phyloP scores from a whole-genome alignment of 2,329 filamentous ascomycete species.

The Xylariales sp. region DNA sequence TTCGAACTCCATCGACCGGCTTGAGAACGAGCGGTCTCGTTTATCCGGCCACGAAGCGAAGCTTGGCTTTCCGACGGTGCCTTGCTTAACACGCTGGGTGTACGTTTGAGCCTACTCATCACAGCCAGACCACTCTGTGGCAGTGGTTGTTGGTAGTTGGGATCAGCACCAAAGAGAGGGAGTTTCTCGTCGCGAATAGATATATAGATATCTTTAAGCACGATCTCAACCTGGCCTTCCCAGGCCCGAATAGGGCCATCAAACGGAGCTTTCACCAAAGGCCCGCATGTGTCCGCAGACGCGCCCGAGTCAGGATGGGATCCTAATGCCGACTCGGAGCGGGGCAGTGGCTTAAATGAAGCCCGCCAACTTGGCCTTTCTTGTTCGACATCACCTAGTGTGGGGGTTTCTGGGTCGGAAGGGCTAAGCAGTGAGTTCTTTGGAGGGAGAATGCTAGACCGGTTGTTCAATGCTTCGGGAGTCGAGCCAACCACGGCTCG shows the following conservation, averaged over 20 bases:
- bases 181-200: constrained; percentile 90
- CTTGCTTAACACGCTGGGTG: constrained; percentile 92
- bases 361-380: constrained; percentile 48
- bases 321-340: constrained; percentile 57
- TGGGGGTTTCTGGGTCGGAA: constrained; percentile 40
- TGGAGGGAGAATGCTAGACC: constrained; percentile 65
- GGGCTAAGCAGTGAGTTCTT: constrained; percentile 49
- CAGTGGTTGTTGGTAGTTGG: constrained; percentile 56
- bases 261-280: constrained; percentile 81
- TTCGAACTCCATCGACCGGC: constrained; percentile 85
- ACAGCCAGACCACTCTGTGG: constrained; percentile 76
- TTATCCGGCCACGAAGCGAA: constrained; percentile 76
- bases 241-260: constrained; percentile 81
- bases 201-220: constrained; percentile 90
- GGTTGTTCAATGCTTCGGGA: constrained; percentile 71
- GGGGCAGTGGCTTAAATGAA: constrained; percentile 64
- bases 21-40: constrained; percentile 64
- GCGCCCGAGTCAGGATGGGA: constrained; percentile 51
- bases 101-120: constrained; percentile 81
- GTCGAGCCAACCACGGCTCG: constrained; percentile 79
- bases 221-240: constrained; percentile 89
- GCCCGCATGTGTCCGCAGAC: constrained; percentile 70
- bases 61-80: constrained; percentile 84
- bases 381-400: constrained; percentile 41
- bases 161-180: constrained; percentile 80